phyloP scores from a whole-genome alignment of 2,329 filamentous ascomycete genomes.

The Pseudodiploospora longispora region DNA sequence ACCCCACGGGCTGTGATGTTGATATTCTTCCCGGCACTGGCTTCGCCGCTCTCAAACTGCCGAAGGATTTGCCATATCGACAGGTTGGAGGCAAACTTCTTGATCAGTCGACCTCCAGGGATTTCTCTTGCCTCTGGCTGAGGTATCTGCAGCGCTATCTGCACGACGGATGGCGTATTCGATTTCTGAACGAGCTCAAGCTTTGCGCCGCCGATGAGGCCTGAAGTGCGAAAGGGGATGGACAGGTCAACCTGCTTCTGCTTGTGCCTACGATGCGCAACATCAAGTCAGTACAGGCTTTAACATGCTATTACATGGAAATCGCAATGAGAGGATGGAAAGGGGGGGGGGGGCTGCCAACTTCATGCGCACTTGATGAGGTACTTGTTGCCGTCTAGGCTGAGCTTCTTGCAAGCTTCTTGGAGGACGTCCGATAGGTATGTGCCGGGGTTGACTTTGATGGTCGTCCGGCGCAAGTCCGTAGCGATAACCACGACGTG shows the following conservation, averaged over 20 bases:
- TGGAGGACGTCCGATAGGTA: conserved; percentile 78
- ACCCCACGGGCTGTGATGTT: conserved; percentile 81
- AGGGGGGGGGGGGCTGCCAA: background rate
- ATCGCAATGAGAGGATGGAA: background rate
- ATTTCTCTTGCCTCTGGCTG: conserved; percentile 56
- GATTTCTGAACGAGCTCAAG: conserved; percentile 85
- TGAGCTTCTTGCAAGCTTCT: conserved; percentile 80
- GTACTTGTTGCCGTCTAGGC: conserved; percentile 63
- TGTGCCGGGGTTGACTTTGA: conserved; percentile 78
- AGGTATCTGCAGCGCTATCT: conserved; percentile 80
- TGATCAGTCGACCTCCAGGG: conserved; percentile 60
- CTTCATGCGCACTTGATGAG: conserved; percentile 61
- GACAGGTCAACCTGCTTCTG: conserved; percentile 83
- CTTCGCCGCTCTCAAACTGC: conserved; percentile 74
- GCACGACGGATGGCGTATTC: conserved; percentile 76
- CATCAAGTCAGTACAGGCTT: no score
- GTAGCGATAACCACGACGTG: conserved; percentile 84
- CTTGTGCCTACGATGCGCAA: conserved; percentile 51
- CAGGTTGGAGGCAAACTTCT: conserved; percentile 83
- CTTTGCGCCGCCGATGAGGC: conserved; percentile 77
- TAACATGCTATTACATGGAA: no score
- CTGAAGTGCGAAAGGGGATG: conserved; percentile 72
- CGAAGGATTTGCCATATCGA: conserved; percentile 85
- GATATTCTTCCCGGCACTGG: conserved; percentile 50
- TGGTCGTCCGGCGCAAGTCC: conserved; percentile 64